Conservation (phyloP, 441 rosid species). For the Erodium trifolium region DNA sequence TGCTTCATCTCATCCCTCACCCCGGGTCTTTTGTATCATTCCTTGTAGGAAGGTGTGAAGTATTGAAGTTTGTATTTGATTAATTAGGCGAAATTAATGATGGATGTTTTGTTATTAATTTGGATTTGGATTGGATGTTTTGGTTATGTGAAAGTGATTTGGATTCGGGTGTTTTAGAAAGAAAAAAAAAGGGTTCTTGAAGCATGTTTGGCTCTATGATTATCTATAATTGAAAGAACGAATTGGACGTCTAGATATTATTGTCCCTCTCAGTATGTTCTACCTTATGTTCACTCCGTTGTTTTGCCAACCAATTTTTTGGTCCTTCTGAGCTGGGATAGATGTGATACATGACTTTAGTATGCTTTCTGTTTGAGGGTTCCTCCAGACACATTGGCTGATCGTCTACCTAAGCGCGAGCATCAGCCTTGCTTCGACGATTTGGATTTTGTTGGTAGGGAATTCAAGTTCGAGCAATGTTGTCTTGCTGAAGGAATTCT, state of each 20-base stretch:
- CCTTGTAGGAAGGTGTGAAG: not conserved
- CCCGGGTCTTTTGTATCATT: not conserved
- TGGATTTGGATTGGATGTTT: not conserved
- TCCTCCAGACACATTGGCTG: no score
- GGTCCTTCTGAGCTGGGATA: no score
- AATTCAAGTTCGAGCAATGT: no score
- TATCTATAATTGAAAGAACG: not conserved
- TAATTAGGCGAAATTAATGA: not conserved
- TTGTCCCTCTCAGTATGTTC: not conserved
- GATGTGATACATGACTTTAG: no score
- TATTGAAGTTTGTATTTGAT: not conserved
- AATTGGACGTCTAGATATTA: not conserved
- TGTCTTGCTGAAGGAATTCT: no score
- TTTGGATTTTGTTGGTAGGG: no score
- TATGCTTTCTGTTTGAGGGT: no score
- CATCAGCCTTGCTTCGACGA: no score
- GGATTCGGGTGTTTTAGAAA: not conserved
- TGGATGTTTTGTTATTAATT: not conserved
- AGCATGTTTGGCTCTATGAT: no score
- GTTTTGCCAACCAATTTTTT: no score
- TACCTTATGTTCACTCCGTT: not conserved
- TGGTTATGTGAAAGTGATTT: not conserved
- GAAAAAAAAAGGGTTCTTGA: not conserved
- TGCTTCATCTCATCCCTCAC: not conserved
- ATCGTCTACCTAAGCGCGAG: no score